Evolutionary conservation across 768 basidiomycete species (phyloP).

Genomic region (Cubamyces lactineus): DNA sequence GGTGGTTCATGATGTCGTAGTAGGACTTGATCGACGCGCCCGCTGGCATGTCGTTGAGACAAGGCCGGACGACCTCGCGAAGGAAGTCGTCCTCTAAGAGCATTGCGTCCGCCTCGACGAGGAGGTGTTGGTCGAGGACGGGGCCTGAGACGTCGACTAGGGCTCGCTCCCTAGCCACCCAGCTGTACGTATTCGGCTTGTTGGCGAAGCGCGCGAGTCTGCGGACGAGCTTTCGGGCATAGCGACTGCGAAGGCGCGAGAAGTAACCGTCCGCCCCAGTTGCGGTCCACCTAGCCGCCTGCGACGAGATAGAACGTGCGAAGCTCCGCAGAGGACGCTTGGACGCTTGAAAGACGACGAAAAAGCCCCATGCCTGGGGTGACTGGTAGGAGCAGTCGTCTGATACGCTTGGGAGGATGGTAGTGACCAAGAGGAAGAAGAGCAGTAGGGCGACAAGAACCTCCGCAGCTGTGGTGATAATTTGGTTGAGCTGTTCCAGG

Average conservation of each 20-base stretch:
- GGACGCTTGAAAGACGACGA: constrained; percentile 16
- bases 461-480: constrained; percentile 11
- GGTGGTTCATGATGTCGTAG: constrained; percentile 18
- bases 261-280: constrained; percentile 11
- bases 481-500: constrained; percentile 21
- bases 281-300: not conserved
- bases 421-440: constrained; percentile 25
- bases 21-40: constrained; percentile 11
- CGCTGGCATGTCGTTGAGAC: constrained; percentile 18
- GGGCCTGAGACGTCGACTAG: constrained; percentile 12
- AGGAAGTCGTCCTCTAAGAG: constrained; percentile 20
- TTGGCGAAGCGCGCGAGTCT: constrained; percentile 14
- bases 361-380: constrained; percentile 27
- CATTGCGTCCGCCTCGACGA: constrained; percentile 18
- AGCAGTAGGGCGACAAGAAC: constrained; percentile 19
- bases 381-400: constrained; percentile 28
- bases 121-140: constrained; percentile 19
- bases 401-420: constrained; percentile 23
- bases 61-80: constrained; percentile 16
- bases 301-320: constrained; percentile 1
- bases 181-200: constrained; percentile 22
- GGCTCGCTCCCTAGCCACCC: constrained; percentile 17
- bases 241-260: constrained; percentile 3
- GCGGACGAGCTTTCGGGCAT: constrained; percentile 9
- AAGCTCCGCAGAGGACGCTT: constrained; percentile 16